These are phyloP conservation scores for Lachnellula hyalina DNA, from an alignment of 2,329 filamentous ascomycete genomes.

Conservation along the genomic window DNA sequence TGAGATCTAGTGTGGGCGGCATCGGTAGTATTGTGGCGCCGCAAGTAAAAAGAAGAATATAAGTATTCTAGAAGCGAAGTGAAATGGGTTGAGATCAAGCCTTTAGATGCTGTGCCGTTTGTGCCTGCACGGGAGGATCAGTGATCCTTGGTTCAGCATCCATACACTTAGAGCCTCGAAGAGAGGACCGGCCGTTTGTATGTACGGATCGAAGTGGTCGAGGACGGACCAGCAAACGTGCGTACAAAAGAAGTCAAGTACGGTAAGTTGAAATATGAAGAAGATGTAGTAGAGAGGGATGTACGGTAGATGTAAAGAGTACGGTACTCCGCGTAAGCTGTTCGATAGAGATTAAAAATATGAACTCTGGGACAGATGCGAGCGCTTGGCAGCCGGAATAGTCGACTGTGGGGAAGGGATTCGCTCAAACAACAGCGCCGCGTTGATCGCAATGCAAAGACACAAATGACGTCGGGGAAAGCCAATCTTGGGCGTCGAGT, in stretches of 20 bases:
- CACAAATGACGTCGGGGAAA: neutral
- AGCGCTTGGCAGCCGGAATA: neutral
- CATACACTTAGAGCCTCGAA: constrained; percentile 16
- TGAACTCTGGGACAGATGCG: neutral
- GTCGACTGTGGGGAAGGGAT: neutral
- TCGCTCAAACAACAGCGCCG: neutral
- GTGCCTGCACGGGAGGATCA: constrained; percentile 24
- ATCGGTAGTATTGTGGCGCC: constrained; percentile 27
- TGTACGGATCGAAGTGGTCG: neutral
- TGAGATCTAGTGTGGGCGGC: constrained; percentile 27
- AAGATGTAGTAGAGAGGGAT: neutral
- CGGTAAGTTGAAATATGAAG: neutral
- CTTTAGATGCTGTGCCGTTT: constrained; percentile 5
- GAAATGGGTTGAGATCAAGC: neutral
- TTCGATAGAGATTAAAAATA: neutral
- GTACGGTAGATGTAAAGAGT: neutral
- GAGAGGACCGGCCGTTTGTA: neutral
- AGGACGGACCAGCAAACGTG: constrained; percentile 24
- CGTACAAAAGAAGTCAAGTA: constrained; percentile 1
- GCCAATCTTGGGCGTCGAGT: neutral
- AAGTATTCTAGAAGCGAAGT: constrained; percentile 17
- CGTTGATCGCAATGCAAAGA: neutral
- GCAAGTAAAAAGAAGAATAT: constrained; percentile 21
- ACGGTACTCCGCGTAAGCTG: neutral
- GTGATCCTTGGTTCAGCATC: constrained; percentile 7